Evolutionary conservation across 2,329 filamentous ascomycete genomes (phyloP), one percentile per base, ranked within the genome.

Genomic region (Amauroascus niger): DNA sequence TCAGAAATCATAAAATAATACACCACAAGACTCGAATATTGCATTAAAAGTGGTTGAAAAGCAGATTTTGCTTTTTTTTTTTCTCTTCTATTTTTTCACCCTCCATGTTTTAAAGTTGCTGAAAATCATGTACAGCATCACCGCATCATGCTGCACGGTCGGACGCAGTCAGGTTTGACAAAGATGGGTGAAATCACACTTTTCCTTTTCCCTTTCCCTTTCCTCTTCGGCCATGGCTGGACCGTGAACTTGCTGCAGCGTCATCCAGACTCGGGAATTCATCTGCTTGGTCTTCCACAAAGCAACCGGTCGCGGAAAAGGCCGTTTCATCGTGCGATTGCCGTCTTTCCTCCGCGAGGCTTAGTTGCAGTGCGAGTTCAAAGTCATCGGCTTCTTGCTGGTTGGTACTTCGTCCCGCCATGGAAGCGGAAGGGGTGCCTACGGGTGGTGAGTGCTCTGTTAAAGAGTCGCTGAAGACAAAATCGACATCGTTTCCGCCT

Each of bases 291-390:
- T 46, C 30, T 6, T 45, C 33, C 14, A 41, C 20, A 22, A 18
- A n/a, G 13, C 18, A 26, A 6, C 22, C 14, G 18, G 20, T n/a
- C 2, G n/a, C 20, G 14, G 14, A 16, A 11, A 30, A 26, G 3
- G 2, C 22, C 11, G 20, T 5, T 20, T 46, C 48, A 8, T 7
- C 24, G 6, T 4, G 4, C 13, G 7, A 6, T 9, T 18, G 16
- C 2, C 20, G 28, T 35, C 77, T 70, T 59, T 80, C 76, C 61
- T 83, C 80, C 0, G 75, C 80, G 48, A 83, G 69, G 63, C 81
- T 84, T 24, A 84, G 63, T 63, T 81, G 79, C 57, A 83, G 67
- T 0, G 81, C 81, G 63, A 80, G 79, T 56, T 83, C 79, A 30
- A 84, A 62, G 64, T 84, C 81, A 43, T 75, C 74, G 57, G 78